These are phyloP conservation scores for Mycena epipterygia DNA, from an alignment of 768 basidiomycete species.

Conservation along the genomic window DNA sequence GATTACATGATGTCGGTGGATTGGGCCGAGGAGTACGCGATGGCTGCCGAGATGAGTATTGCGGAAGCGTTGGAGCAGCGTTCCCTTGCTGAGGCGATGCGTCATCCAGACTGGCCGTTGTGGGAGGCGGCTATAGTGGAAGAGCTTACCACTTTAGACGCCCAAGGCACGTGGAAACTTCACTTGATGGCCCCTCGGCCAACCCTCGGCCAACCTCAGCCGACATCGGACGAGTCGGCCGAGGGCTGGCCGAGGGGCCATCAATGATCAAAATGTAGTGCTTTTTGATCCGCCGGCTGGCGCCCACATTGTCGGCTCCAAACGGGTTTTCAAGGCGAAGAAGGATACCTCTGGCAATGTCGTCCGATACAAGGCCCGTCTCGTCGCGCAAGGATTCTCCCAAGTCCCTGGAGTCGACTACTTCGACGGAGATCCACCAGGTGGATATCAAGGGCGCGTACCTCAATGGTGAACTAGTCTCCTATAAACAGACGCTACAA, in stretches of 20 bases:
- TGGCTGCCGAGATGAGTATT: not conserved
- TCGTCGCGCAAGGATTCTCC: constrained; percentile 1
- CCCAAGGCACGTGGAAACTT: constrained; percentile 39
- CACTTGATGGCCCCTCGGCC: no score
- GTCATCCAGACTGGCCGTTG: not conserved
- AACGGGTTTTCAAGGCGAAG: constrained; percentile 4
- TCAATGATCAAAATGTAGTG: no score
- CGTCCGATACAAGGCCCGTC: not conserved
- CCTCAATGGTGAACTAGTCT: no score
- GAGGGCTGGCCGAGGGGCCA: no score
- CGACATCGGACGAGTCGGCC: no score
- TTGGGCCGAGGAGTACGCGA: not conserved
- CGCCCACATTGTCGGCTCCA: not conserved
- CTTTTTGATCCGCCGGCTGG: constrained; percentile 31
- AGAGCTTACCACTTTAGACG: not conserved
- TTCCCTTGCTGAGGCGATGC: not conserved
- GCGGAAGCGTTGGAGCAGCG: not conserved
- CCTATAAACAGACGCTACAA: no score
- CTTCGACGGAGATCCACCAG: constrained; percentile 1
- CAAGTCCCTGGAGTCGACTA: not conserved
- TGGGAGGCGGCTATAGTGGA: not conserved
- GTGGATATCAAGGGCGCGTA: constrained; percentile 13
- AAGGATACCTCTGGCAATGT: not conserved
- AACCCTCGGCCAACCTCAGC: no score
- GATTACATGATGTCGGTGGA: not conserved